Conservation (phyloP, 257 asterid genomes). For the Fraxinus anomala region DNA sequence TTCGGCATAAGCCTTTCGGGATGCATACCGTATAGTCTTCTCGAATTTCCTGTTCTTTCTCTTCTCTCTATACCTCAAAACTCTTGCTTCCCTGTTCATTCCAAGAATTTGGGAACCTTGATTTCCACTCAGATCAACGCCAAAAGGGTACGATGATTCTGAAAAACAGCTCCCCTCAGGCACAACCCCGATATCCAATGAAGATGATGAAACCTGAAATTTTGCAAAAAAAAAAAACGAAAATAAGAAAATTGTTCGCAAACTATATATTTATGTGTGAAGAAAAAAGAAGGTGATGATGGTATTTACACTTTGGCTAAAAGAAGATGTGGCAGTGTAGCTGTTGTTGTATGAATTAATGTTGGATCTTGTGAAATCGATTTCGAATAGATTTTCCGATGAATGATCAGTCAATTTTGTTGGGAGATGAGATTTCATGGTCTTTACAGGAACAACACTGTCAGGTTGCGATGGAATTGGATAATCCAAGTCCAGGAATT, state of each 20-base stretch:
- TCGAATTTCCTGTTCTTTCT: constrained; percentile 79
- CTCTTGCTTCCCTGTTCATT: constrained; percentile 74
- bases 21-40: constrained; percentile 86
- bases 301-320: constrained; percentile 71
- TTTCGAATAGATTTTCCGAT: constrained; percentile 52
- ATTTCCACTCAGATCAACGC: constrained; percentile 37
- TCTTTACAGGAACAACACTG: constrained; percentile 78
- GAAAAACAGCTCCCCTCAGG: constrained; percentile 74
- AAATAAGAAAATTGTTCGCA: not conserved
- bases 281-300: too few species aligned
- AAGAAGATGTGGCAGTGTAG: constrained; percentile 50
- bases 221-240: not conserved
- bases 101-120: constrained; percentile 46
- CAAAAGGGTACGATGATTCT: constrained; percentile 56
- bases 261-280: not conserved
- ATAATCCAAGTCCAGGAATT: constrained; percentile 64
- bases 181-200: constrained; percentile 77
- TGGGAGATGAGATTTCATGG: constrained; percentile 38
- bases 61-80: constrained; percentile 79
- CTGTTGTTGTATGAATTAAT: constrained; percentile 51
- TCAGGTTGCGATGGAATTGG: constrained; percentile 49
- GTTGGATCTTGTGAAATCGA: constrained; percentile 66
- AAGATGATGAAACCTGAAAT: constrained; percentile 79
- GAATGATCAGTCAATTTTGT: constrained; percentile 35
- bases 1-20: constrained; percentile 85